A percentile compares a stretch with the other conserved stretches of the same genome.
Evolutionary conservation across 2,329 filamentous ascomycete genomes (phyloP).

Genomic region (Fusarium sp.): DNA sequence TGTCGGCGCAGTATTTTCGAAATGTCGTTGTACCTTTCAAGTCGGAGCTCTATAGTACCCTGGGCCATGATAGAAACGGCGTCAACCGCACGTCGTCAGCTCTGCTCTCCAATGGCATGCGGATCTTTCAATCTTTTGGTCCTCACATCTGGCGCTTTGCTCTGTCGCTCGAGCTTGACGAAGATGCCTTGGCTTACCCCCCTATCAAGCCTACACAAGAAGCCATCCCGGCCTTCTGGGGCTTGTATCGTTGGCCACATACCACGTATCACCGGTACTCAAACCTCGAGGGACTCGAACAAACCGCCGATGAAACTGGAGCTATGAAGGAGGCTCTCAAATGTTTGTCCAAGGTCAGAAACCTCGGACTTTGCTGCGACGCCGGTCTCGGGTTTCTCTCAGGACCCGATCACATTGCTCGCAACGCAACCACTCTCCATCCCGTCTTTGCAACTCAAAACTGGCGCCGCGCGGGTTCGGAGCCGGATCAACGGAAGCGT

Average conservation of each 20-base stretch:
- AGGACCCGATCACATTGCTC: slow-evolving; percentile 64
- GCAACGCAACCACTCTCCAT: slow-evolving; percentile 51
- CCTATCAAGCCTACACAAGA: slow-evolving; percentile 65
- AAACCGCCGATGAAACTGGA: slow-evolving; percentile 68
- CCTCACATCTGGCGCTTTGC: slow-evolving; percentile 68
- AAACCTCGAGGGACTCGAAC: slow-evolving; percentile 66
- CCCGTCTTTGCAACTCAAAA: slow-evolving; percentile 49
- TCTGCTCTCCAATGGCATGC: slow-evolving; percentile 59
- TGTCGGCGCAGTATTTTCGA: slow-evolving; percentile 65
- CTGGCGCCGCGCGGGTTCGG: slow-evolving; percentile 35
- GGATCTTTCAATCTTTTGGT: slow-evolving; percentile 68
- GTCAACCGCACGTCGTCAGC: slow-evolving; percentile 38
- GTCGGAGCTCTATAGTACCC: slow-evolving; percentile 64
- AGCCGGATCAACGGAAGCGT: slow-evolving; percentile 19
- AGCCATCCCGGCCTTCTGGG: slow-evolving; percentile 66
- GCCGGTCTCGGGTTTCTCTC: slow-evolving; percentile 72
- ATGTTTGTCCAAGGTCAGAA: slow-evolving; percentile 62
- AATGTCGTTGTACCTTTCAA: slow-evolving; percentile 72
- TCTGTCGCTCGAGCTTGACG: slow-evolving; percentile 72
- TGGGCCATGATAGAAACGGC: slow-evolving; percentile 37
- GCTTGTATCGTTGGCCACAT: slow-evolving; percentile 70
- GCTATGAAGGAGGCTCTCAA: slow-evolving; percentile 68
- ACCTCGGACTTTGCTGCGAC: slow-evolving; percentile 72
- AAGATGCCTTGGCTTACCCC: slow-evolving; percentile 58
- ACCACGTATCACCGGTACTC: slow-evolving; percentile 66